Percentiles rank a stretch among this genome's conserved stretches.
Evolutionary conservation across 2,329 filamentous ascomycete genomes (phyloP).

Genomic region (Colletotrichum gloeosporioides): DNA sequence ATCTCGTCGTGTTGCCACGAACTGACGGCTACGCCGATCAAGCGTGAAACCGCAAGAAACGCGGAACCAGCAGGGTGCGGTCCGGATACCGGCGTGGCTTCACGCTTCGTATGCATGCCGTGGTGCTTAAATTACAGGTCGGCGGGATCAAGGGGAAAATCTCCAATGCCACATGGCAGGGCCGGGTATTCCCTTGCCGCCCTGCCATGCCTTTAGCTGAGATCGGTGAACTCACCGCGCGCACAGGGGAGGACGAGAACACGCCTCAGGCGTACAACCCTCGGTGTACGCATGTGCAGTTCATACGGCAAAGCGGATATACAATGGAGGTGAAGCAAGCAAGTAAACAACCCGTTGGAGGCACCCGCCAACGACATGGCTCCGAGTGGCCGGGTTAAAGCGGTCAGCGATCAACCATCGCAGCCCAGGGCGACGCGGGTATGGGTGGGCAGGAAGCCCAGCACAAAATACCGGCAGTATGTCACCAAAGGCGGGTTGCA

Average conservation of each 20-base stretch:
- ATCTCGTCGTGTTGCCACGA: neutral
- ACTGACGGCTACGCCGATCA: neutral
- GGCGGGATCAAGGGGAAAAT: neutral
- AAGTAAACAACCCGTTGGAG: neutral
- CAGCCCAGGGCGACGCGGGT: neutral
- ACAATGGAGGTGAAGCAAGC: neutral
- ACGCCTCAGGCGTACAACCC: neutral
- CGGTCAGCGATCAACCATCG: neutral
- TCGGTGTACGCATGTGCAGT: neutral
- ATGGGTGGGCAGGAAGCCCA: neutral
- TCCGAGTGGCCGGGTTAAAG: neutral
- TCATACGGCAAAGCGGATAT: neutral
- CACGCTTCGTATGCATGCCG: neutral
- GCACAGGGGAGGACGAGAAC: neutral
- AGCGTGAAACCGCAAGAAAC: neutral
- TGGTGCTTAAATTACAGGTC: neutral
- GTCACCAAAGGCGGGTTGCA: neutral
- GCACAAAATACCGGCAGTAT: neutral
- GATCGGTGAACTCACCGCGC: neutral
- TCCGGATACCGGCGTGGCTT: neutral
- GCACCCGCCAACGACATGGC: neutral
- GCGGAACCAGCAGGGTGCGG: neutral
- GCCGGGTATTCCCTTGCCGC: constrained; percentile 6
- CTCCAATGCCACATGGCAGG: constrained; percentile 12
- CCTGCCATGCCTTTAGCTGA: neutral